Evolutionary conservation across 2,329 filamentous ascomycete species (phyloP).

Genomic region (Trichoderma sp.): DNA sequence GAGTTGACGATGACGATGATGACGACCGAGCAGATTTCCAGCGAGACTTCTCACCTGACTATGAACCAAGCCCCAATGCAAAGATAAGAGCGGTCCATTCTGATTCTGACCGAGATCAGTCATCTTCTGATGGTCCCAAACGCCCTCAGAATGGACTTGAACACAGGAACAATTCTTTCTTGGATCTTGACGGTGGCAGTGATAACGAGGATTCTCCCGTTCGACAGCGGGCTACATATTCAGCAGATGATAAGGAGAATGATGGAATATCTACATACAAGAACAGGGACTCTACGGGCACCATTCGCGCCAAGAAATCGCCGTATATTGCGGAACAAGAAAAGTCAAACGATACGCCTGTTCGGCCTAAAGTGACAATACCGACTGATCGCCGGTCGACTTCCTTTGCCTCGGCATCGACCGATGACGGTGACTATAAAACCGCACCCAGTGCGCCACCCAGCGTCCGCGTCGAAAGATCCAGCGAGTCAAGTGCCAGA

Average conservation of each 20-base stretch:
- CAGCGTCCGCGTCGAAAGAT: slow-evolving; percentile 47
- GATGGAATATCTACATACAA: background rate
- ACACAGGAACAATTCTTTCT: slow-evolving; percentile 50
- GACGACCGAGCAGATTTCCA: slow-evolving; percentile 40
- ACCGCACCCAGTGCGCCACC: slow-evolving; percentile 46
- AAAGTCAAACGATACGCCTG: slow-evolving; percentile 37
- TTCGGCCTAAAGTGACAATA: slow-evolving; percentile 42
- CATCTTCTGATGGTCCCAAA: slow-evolving; percentile 32
- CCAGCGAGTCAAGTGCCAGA: slow-evolving; percentile 43
- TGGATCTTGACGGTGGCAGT: slow-evolving; percentile 51
- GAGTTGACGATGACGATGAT: slow-evolving; percentile 28
- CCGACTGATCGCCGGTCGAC: slow-evolving; percentile 42
- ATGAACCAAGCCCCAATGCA: slow-evolving; percentile 70
- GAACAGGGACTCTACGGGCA: slow-evolving; percentile 31
- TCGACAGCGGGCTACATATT: slow-evolving; percentile 23
- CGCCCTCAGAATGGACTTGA: slow-evolving; percentile 27
- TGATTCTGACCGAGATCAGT: slow-evolving; percentile 38
- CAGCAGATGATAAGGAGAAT: slow-evolving; percentile 23
- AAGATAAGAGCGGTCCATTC: slow-evolving; percentile 66
- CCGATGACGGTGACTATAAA: slow-evolving; percentile 41
- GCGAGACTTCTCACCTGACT: slow-evolving; percentile 72
- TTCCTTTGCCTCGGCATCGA: slow-evolving; percentile 39
- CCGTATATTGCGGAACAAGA: slow-evolving; percentile 29
- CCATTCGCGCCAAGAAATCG: slow-evolving; percentile 32
- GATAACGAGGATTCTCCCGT: slow-evolving; percentile 45